Evolutionary conservation across 2,329 filamentous ascomycete genomes (phyloP).

Genomic region (Pseudogymnoascus sp.): DNA sequence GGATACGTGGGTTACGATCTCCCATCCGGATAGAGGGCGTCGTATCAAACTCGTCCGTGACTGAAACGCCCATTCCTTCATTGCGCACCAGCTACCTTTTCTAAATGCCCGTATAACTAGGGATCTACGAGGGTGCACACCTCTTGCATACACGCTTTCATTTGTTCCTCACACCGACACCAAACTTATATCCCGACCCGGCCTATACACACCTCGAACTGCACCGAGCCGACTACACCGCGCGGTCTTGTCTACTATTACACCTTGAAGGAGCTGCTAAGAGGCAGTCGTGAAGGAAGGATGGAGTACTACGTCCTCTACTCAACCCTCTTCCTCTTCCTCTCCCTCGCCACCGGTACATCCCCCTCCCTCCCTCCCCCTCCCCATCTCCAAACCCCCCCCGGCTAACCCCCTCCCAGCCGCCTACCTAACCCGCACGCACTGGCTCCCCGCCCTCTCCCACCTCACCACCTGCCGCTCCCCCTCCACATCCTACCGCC

Average conservation of each 20-base stretch:
- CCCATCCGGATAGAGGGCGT: not conserved
- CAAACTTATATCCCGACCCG: not conserved
- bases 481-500: conserved; percentile 54
- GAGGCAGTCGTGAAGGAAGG: too few relatives aligned
- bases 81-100: too few relatives aligned
- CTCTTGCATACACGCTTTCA: not conserved
- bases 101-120: not conserved
- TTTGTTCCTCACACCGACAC: not conserved
- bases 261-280: too few relatives aligned
- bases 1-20: not conserved
- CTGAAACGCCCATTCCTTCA: not conserved
- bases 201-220: not conserved
- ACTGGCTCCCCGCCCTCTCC: conserved; percentile 69
- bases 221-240: not conserved
- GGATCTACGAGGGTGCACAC: not conserved
- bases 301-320: conserved; percentile 76
- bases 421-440: conserved; percentile 71
- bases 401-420: conserved; percentile 32
- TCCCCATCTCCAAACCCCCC: conserved; percentile 11
- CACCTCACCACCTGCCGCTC: conserved; percentile 44
- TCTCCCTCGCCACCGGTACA: conserved; percentile 63
- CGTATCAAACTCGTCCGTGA: too few relatives aligned
- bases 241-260: too few relatives aligned
- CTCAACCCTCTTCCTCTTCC: conserved; percentile 61
- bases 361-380: conserved; percentile 13